phyloP scores from a whole-genome alignment of 352 stramenopile genomes.

The Phytophthora meadii region DNA sequence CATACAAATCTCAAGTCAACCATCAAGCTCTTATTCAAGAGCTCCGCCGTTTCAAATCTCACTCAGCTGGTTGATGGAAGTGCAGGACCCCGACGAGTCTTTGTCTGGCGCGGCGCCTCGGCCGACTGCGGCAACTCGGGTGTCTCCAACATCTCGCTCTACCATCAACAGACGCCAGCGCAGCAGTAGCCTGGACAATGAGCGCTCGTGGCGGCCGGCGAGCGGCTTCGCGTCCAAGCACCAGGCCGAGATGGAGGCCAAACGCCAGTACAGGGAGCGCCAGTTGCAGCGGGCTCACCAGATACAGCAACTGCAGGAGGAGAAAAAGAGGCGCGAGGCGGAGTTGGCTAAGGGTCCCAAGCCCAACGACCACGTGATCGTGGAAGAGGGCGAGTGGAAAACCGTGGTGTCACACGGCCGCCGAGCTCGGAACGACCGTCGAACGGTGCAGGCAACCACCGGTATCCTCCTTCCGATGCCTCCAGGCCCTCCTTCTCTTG shows the following conservation, averaged over 20 bases:
- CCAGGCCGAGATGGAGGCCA: conserved; percentile 38
- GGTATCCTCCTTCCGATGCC: conserved; percentile 12
- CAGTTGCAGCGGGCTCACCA: conserved; percentile 30
- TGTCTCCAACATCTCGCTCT: not conserved
- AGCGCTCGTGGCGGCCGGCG: conserved; percentile 40
- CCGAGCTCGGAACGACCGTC: conserved; percentile 25
- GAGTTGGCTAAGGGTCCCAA: conserved; percentile 29
- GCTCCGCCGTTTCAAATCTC: conserved; percentile 31
- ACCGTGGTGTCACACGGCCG: conserved; percentile 46
- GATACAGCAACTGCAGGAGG: conserved; percentile 33
- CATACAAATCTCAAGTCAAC: conserved; percentile 12
- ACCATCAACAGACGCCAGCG: conserved; percentile 16
- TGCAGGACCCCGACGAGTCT: conserved; percentile 21
- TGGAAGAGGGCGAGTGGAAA: conserved; percentile 46
- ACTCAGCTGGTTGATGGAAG: conserved; percentile 38
- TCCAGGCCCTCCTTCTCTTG: conserved; percentile 8
- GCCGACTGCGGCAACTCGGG: conserved; percentile 1
- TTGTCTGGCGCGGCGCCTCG: conserved; percentile 17
- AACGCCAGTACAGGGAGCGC: conserved; percentile 30
- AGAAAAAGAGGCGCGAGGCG: conserved; percentile 21
- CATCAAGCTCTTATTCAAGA: conserved; percentile 22
- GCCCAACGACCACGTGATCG: conserved; percentile 29
- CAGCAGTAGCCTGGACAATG: conserved; percentile 40
- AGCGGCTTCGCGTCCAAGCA: conserved; percentile 50
- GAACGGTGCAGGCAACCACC: conserved; percentile 7